A percentile compares a stretch with the other conserved stretches of the same genome.
Evolutionary conservation across 2,329 filamentous ascomycete species (phyloP).

Genomic region (Exserohilum turcica): DNA sequence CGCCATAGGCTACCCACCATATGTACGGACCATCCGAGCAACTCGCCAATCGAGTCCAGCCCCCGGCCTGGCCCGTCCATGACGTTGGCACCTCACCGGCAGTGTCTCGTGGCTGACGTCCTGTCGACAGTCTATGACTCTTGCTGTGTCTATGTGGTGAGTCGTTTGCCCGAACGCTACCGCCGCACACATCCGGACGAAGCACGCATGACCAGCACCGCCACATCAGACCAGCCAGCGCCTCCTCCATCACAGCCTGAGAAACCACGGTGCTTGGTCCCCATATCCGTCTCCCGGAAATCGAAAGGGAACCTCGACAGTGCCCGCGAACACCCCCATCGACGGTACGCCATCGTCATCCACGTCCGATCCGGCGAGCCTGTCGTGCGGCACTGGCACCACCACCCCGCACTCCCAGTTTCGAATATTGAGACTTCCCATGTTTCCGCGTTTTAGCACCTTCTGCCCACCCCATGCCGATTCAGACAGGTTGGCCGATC

Average conservation of each 20-base stretch:
- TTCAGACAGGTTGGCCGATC: constrained; percentile 90
- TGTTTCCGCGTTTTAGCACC: constrained; percentile 68
- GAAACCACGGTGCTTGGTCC: constrained; percentile 53
- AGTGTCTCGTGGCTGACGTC: not conserved
- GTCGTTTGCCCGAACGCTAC: no score
- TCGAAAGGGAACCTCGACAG: constrained; percentile 68
- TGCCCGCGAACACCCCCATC: constrained; percentile 59
- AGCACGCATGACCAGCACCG: not conserved
- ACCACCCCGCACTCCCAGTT: constrained; percentile 98
- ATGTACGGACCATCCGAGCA: no score
- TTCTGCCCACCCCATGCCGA: constrained; percentile 88
- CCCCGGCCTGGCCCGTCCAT: not conserved
- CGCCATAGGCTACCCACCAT: not conserved
- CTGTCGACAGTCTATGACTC: not conserved
- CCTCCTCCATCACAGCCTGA: constrained; percentile 24
- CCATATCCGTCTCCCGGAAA: constrained; percentile 61
- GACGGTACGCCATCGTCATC: constrained; percentile 30
- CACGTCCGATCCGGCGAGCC: constrained; percentile 16
- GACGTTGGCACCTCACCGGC: not conserved
- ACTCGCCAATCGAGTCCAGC: no score
- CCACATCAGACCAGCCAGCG: not conserved
- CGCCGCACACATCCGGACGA: no score
- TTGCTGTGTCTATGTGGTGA: no score
- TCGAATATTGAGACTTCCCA: constrained; percentile 72
- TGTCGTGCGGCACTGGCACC: constrained; percentile 59